Conservation (phyloP, 176 grass and related monocot species). For the Triticum dicoccoides region DNA sequence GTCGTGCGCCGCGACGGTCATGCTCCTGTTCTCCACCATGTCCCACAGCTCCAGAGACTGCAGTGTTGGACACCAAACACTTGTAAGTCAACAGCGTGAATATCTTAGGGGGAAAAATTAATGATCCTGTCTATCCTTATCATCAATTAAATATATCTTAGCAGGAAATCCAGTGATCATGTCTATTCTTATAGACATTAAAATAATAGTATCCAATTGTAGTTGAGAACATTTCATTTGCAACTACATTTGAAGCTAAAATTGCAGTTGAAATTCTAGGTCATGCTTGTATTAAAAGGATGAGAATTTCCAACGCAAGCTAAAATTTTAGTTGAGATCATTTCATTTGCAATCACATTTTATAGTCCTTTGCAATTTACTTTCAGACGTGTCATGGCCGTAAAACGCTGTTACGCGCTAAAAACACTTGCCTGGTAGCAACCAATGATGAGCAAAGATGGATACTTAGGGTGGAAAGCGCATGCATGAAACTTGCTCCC, state of each 20-base stretch:
- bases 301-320: neutral
- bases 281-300: neutral
- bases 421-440: slow-evolving; percentile 62
- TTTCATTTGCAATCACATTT: neutral
- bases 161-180: no score
- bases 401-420: neutral
- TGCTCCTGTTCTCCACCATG: slow-evolving; percentile 65
- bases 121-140: no score
- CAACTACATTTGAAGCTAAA: no score
- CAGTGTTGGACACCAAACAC: neutral
- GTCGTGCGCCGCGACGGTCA: slow-evolving; percentile 64
- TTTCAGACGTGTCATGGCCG: neutral
- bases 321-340: neutral
- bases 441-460: slow-evolving; percentile 75
- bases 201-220: no score
- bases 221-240: no score
- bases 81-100: neutral
- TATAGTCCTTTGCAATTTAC: neutral
- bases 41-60: slow-evolving; percentile 96
- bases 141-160: no score
- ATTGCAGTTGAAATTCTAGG: no score
- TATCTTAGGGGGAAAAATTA: no score
- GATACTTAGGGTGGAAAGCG: slow-evolving; percentile 73
- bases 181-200: no score
- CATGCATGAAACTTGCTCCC: slow-evolving; percentile 91